These are phyloP conservation scores for Vitis hybrid DNA, from an alignment of 177 flowering plant genomes.

Conservation along the genomic window DNA sequence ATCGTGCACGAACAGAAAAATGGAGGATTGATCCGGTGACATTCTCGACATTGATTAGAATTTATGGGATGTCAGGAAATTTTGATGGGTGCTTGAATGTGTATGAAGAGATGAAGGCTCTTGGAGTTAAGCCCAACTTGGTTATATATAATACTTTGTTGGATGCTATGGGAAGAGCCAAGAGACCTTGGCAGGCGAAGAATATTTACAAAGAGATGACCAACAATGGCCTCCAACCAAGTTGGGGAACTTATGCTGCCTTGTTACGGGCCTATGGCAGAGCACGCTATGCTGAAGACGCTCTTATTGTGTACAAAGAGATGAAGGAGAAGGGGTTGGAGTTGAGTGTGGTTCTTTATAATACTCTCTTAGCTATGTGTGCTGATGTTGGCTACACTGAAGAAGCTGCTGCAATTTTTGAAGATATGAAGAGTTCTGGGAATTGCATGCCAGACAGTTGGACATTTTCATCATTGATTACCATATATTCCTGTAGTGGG, in stretches of 20 bases:
- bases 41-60: slow-evolving; percentile 69
- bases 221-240: slow-evolving; percentile 53
- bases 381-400: slow-evolving; percentile 75
- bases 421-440: slow-evolving; percentile 67
- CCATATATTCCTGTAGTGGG: slow-evolving; percentile 74
- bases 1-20: slow-evolving; percentile 71
- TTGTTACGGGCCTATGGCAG: slow-evolving; percentile 67
- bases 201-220: slow-evolving; percentile 60
- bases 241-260: slow-evolving; percentile 66
- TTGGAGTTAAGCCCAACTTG: slow-evolving; percentile 64
- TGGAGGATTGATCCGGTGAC: slow-evolving; percentile 82
- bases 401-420: slow-evolving; percentile 68
- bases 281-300: slow-evolving; percentile 75
- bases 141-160: slow-evolving; percentile 65
- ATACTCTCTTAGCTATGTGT: slow-evolving; percentile 79
- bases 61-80: slow-evolving; percentile 65
- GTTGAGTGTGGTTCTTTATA: slow-evolving; percentile 60
- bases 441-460: slow-evolving; percentile 72
- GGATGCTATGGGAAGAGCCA: slow-evolving; percentile 93
- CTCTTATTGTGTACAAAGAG: slow-evolving; percentile 62
- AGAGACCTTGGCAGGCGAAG: slow-evolving; percentile 89
- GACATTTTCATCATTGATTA: slow-evolving; percentile 81
- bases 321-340: slow-evolving; percentile 81
- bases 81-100: slow-evolving; percentile 91
- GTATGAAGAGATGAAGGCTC: slow-evolving; percentile 92